A percentile compares a stretch with the other conserved stretches of the same genome.
Conservation (phyloP, 805 yeast species). For the Yarrowia hollandica region DNA sequence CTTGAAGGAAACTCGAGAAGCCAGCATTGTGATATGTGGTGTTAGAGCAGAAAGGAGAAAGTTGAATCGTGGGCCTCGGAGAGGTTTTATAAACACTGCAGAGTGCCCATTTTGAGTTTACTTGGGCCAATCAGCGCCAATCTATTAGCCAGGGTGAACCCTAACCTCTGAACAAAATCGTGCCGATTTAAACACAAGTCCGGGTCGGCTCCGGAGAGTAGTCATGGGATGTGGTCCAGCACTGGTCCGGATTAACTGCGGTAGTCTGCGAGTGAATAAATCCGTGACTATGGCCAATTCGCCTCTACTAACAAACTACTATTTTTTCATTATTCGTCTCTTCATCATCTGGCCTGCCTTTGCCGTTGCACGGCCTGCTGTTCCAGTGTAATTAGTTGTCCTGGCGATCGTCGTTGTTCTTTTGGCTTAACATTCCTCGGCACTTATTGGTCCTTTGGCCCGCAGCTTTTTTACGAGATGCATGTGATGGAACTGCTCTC, state of each 20-base stretch:
- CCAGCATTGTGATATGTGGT: constrained; percentile 22
- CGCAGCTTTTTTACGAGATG: neutral
- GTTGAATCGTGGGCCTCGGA: constrained; percentile 18
- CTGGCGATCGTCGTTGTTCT: neutral
- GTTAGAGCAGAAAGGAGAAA: constrained; percentile 27
- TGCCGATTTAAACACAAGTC: constrained; percentile 12
- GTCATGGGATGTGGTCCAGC: no score
- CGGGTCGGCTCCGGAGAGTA: constrained; percentile 23
- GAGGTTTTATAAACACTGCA: constrained; percentile 27
- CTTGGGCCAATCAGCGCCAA: neutral
- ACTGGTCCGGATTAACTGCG: neutral
- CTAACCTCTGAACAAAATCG: constrained; percentile 6
- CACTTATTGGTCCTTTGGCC: constrained; percentile 16
- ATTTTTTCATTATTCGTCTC: no score
- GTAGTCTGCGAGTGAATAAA: no score
- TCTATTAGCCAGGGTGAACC: constrained; percentile 16
- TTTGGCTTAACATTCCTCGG: constrained; percentile 22
- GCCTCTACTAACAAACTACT: no score
- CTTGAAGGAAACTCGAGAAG: constrained; percentile 28
- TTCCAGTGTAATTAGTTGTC: no score
- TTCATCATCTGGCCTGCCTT: no score
- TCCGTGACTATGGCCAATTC: no score
- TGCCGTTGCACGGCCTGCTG: no score
- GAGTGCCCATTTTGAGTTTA: neutral
- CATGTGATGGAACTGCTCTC: neutral